Evolutionary conservation across 768 basidiomycete genomes (phyloP), one percentile per base, ranked within the genome.

Genomic region (Pleurotus salmoneostramineus): DNA sequence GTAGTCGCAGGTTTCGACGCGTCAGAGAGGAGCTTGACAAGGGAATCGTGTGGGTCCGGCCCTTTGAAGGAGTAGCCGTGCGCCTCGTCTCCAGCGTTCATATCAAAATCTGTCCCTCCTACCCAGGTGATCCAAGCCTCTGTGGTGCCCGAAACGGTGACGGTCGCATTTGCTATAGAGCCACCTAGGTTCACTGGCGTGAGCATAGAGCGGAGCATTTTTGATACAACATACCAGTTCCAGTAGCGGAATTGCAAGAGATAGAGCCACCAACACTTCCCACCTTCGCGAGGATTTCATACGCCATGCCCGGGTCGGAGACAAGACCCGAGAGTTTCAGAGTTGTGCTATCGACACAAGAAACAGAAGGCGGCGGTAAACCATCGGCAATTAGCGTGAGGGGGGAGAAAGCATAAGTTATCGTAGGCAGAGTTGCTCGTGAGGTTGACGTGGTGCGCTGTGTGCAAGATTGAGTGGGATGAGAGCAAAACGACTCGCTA

Each of bases 121-220:
- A 84, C 81, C 87, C 88, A 90, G 5, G 82, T 80, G 62, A 89
- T 69, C 85, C 83, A 88, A 0, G 83, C 76, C 58, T 85, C 83
- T 1, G 72, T 71, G 31, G 80, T 73, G 15, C 73, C 68, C 1
- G 68, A 61, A 17, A 68, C 71, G 5, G 65, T 67, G 11, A 90
- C 70, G 50, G 74, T 75, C 27, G 74, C 75, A 56, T 83, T 83
- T 6, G 72, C 32, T 40, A 14, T 54, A 48, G 61, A 36, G 68
- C 64, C 7, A 65, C 65, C 36, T 55, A 7, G 5, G 44, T 11
- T 45, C 17, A 11, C 12, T 7, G 17, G n/a, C n/a, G n/a, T 14
- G 15, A 14, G 12, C 44, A 15, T 1, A 14, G 6, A 45, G 44
- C 12, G 48, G 48, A 32, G 48, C 5, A 15, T 31, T 6, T 31